A percentile compares a stretch with the other conserved stretches of the same genome.
These are phyloP conservation scores for Penicillium paradoxum DNA, from an alignment of 495 filamentous ascomycete genomes.

Conservation along the genomic window DNA sequence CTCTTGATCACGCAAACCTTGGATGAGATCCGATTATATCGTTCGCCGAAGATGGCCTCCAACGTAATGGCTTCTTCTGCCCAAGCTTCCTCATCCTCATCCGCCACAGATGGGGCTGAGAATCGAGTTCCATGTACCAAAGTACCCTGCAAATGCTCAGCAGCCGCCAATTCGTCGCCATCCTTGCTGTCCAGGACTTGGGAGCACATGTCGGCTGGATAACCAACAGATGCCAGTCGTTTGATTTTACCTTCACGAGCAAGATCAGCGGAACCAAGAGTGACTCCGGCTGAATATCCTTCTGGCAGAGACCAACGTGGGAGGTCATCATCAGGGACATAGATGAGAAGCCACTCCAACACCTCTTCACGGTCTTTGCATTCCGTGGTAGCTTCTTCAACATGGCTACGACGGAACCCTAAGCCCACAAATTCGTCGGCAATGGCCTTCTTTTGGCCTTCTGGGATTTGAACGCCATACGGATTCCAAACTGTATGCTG, in stretches of 20 bases:
- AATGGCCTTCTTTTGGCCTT: conserved; percentile 51
- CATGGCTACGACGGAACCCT: conserved; percentile 81
- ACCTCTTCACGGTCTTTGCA: conserved; percentile 93
- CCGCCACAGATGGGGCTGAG: conserved; percentile 11
- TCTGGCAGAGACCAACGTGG: conserved; percentile 87
- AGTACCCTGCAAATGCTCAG: conserved; percentile 68
- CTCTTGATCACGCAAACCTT: conserved; percentile 61
- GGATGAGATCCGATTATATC: conserved; percentile 51
- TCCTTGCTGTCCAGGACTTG: conserved; percentile 61
- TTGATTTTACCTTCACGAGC: conserved; percentile 74
- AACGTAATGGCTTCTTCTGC: conserved; percentile 76
- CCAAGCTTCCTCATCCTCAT: conserved; percentile 54
- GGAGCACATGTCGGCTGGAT: conserved; percentile 75
- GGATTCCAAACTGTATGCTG: conserved; percentile 83
- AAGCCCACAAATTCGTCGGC: conserved; percentile 68
- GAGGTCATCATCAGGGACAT: conserved; percentile 94
- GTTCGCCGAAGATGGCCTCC: conserved; percentile 70
- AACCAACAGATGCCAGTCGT: conserved; percentile 75
- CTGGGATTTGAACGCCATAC: conserved; percentile 58
- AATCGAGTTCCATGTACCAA: conserved; percentile 42
- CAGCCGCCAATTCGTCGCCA: conserved; percentile 73
- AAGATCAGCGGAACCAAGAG: conserved; percentile 72
- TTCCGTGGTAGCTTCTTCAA: conserved; percentile 78
- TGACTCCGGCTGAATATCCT: conserved; percentile 81
- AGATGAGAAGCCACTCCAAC: conserved; percentile 87